phyloP scores from a whole-genome alignment of 495 filamentous ascomycete genomes.

The Daldinia childiae region DNA sequence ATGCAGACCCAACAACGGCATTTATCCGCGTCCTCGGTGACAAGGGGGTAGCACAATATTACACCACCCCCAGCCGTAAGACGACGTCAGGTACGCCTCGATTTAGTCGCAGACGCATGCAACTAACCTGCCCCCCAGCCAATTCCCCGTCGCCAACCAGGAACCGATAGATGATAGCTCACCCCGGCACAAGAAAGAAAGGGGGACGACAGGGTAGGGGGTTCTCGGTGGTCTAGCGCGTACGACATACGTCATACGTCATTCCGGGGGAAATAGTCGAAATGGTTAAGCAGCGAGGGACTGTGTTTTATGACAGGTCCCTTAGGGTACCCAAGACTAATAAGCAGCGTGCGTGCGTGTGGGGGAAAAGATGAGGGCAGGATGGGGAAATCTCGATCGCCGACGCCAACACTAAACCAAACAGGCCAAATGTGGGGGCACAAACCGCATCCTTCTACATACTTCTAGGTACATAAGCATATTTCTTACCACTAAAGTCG shows the following conservation, averaged over 20 bases:
- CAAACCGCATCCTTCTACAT: background rate
- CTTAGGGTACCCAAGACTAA: background rate
- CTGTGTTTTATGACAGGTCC: background rate
- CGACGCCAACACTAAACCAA: constrained; percentile 16
- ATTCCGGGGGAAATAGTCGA: background rate
- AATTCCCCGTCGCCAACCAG: background rate
- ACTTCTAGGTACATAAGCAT: too few species aligned
- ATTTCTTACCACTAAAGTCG: constrained; percentile 15
- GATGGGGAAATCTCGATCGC: constrained; percentile 10
- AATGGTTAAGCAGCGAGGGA: background rate
- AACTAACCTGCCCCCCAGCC: background rate
- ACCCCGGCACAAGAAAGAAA: background rate
- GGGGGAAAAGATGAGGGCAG: background rate
- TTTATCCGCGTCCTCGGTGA: constrained; percentile 2
- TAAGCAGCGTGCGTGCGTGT: background rate
- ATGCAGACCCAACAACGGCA: background rate
- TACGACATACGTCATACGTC: constrained; percentile 18
- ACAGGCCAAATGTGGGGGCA: constrained; percentile 13
- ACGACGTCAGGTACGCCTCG: background rate
- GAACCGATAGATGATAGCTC: constrained; percentile 4
- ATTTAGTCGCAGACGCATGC: background rate
- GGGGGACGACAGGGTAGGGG: background rate
- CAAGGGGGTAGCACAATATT: background rate
- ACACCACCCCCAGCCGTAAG: background rate
- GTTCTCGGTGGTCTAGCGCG: constrained; percentile 4